A percentile compares a stretch with the other conserved stretches of the same genome.
Evolutionary conservation across 2,329 filamentous ascomycete species (phyloP).

Genomic region (Biscogniauxia marginata): DNA sequence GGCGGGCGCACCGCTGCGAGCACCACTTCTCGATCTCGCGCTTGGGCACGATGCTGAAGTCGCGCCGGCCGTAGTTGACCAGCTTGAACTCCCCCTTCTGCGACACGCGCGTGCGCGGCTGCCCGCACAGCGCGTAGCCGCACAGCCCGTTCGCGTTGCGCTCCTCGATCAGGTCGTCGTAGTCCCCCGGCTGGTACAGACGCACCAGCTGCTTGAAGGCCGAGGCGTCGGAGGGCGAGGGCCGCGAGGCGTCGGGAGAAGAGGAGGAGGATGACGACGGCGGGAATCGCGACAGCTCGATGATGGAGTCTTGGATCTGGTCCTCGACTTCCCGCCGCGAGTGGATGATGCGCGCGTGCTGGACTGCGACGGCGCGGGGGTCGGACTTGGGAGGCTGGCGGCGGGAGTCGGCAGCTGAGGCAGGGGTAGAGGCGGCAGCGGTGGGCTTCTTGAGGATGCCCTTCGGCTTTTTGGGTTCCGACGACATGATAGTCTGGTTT

Average conservation of each 20-base stretch:
- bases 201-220: conserved; percentile 66
- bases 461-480: conserved; percentile 40
- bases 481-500: conserved; percentile 53
- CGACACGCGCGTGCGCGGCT: conserved; percentile 56
- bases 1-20: conserved; percentile 71
- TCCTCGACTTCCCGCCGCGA: conserved; percentile 76
- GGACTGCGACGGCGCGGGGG: conserved; percentile 65
- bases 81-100: conserved; percentile 67
- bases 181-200: conserved; percentile 82
- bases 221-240: conserved; percentile 57
- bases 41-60: conserved; percentile 66
- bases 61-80: conserved; percentile 49
- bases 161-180: conserved; percentile 84
- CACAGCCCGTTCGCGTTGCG: conserved; percentile 81
- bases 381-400: conserved; percentile 36
- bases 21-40: conserved; percentile 86
- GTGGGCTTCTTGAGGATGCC: conserved; percentile 62
- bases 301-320: conserved; percentile 68
- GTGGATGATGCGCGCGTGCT: conserved; percentile 81
- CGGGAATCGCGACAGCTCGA: conserved; percentile 66
- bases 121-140: conserved; percentile 78
- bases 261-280: conserved; percentile 29
- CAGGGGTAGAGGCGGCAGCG: conserved; percentile 39
- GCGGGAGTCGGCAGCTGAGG: conserved; percentile 31
- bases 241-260: conserved; percentile 32